Evolutionary conservation across 2,329 filamentous ascomycete species (phyloP).

Genomic region (Aspergillus sergii): DNA sequence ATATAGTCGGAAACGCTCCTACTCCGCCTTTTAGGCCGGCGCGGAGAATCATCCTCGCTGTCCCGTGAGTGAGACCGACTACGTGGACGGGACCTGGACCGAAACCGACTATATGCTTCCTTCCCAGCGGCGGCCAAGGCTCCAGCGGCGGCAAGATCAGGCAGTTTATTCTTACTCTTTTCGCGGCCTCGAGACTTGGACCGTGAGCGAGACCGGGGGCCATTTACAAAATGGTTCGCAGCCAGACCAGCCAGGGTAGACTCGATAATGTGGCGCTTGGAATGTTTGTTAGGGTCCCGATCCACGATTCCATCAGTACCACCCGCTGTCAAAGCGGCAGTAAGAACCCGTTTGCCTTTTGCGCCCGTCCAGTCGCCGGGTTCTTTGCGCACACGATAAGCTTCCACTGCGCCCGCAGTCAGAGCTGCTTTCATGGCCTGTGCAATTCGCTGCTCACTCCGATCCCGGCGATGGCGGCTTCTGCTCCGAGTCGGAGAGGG

Average conservation of each 20-base stretch:
- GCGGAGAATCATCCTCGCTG: constrained; percentile 55
- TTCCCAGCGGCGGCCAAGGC: constrained; percentile 52
- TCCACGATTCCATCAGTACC: constrained; percentile 78
- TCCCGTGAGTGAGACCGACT: constrained; percentile 55
- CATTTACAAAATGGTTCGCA: constrained; percentile 83
- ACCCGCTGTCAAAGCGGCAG: constrained; percentile 81
- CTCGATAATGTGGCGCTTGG: constrained; percentile 79
- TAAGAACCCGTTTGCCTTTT: constrained; percentile 89
- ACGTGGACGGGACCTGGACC: constrained; percentile 41
- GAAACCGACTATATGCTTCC: constrained; percentile 48
- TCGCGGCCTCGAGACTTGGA: constrained; percentile 57
- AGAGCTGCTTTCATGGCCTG: constrained; percentile 91
- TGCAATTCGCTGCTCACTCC: constrained; percentile 65
- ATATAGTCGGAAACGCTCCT: constrained; percentile 51
- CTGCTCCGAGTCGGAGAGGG: constrained; percentile 56
- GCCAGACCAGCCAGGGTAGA: constrained; percentile 87
- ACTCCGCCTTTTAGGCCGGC: constrained; percentile 48
- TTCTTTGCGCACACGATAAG: constrained; percentile 86
- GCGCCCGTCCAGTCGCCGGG: constrained; percentile 87
- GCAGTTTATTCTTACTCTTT: constrained; percentile 48
- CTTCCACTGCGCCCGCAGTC: constrained; percentile 86
- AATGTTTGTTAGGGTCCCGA: constrained; percentile 69
- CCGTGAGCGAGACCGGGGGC: constrained; percentile 72
- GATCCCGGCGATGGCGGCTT: constrained; percentile 54
- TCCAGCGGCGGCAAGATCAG: constrained; percentile 46